Base-by-base conservation (phyloP, 257 asterid species). In the Cordia subcordata region DNA sequence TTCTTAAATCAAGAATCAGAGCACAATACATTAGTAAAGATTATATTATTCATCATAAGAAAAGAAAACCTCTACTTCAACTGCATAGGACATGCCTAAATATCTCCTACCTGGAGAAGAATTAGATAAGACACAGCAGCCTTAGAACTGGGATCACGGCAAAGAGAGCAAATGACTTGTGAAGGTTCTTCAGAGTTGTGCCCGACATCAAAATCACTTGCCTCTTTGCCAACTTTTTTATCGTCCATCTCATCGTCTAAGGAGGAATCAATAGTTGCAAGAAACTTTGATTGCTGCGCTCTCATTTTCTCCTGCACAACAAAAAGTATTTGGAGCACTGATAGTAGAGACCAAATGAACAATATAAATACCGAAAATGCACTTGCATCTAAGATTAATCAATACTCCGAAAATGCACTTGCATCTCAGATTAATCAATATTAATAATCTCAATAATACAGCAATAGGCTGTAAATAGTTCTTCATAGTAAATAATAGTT, bases 51-150 rank as follows among this genome's bases (percentile, higher is more conserved):
- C 22, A 60, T n/a, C 20, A 62, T 37, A 20, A 33, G 62, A 66
- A 65, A 59, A 60, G 64, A 44, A 33, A 59, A 58, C 40, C 53
- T 23, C 61, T 61, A 61, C 38, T 61, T 21, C 12, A 42, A 57
- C 10, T 57, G 37, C 21, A 50, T 9, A 52, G 13, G 20, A 60
- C 18, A 58, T 27, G 62, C 33, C 37, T 53, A 64, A 57, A 62
- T 8, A 60, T 60, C 55, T 62, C 71, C 62, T 72, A 87, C 99
- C 96, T 93, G 97, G 58, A 93, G 97, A 74, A 86, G 94, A 78
- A 85, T 82, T 71, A 93, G 81, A 79, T 78, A 93, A 23, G 96
- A 89, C 65, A 93, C 73, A n/a, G 96, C 94, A 73, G 71, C 75
- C 67, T 39, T 81, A 40, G 99, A 86, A 58, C 74, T 77, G 32